Base-by-base conservation (phyloP, 2,329 filamentous ascomycete species). In the Stagonosporopsis tanaceti region DNA sequence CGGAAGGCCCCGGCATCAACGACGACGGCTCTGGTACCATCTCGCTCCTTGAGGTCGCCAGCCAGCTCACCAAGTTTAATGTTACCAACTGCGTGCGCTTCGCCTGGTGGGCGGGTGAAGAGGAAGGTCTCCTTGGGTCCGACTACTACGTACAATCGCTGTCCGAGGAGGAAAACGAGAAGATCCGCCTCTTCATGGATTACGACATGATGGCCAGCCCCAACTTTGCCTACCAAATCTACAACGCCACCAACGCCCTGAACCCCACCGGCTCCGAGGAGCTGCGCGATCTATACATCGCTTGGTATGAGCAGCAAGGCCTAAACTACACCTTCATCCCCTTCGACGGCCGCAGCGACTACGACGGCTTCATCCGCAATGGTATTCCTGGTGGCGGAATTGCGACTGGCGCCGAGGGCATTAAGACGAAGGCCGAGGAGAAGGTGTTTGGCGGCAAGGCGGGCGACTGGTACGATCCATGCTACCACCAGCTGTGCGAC, bases 151-250 rank as follows among this genome's bases (percentile, higher is more conserved):
- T 77, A 22, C 62, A 65, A 28, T 62, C 65, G 24, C 66, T 77
- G 12, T 62, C 74, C 0, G 62, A 71, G 9, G 64, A 66, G 15
- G 76, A 78, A 57, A 76, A 76, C 55, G 57, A 66, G 55, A 78
- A 78, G 64, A 77, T 79, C 42, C 71, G 75, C 27, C 68, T 78
- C 15, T 78, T 78, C 64, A 77, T 79, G 69, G 77, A 79, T 61
- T 79, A 78, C 64, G 77, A 79, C 58, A 79, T 79, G 77, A 76
- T 78, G 69, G 76, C 68, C 14, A 69, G 63, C 25, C 76, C 76
- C 14, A 77, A 78, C 62, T 77, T 74, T 47, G 70, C 75, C 2
- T 76, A 76, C 59, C 74, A 74, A 38, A 73, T 78, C 54, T 78
- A 78, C 65, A 77, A 78, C 54, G 71, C 75, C 2, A 77, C 73